phyloP scores from a whole-genome alignment of 148 eudicot genomes.

The Persicaria tinctoria region DNA sequence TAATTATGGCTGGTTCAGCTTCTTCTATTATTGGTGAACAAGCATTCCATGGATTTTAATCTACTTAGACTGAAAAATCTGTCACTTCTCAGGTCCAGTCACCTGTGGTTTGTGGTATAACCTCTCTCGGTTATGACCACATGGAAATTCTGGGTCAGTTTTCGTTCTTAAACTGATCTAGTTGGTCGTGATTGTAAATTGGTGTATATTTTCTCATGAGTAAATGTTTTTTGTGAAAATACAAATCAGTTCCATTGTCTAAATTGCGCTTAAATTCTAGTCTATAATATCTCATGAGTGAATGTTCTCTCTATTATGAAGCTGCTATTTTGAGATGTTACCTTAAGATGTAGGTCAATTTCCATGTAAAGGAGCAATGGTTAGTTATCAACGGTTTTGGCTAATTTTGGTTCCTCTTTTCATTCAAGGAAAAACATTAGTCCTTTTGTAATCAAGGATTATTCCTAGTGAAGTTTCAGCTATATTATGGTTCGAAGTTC shows the following conservation, averaged over 20 bases:
- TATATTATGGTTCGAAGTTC: neutral
- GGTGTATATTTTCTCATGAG: neutral
- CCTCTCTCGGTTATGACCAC: conserved; percentile 98
- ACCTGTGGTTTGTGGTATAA: conserved; percentile 89
- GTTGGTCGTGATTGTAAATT: neutral
- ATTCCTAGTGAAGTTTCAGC: neutral
- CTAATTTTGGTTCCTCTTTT: neutral
- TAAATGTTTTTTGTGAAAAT: neutral
- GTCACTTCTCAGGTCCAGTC: conserved; percentile 58
- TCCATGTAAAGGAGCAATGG: neutral
- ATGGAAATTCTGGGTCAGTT: conserved; percentile 97
- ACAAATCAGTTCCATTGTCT: neutral
- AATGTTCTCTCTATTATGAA: neutral
- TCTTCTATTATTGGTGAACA: neutral
- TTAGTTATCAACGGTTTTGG: neutral
- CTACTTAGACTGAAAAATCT: conserved; percentile 7
- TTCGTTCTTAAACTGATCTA: conserved; percentile 17
- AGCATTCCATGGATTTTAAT: neutral
- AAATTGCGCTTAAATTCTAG: too few relatives aligned
- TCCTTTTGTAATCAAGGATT: neutral
- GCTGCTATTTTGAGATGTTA: neutral
- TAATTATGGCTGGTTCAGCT: neutral
- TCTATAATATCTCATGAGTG: neutral
- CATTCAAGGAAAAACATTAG: neutral
- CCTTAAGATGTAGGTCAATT: neutral